Evolutionary conservation across 2,329 filamentous ascomycete species (phyloP), one percentile per base, ranked within the genome.

Genomic region (Fusarium pseudonygamai): DNA sequence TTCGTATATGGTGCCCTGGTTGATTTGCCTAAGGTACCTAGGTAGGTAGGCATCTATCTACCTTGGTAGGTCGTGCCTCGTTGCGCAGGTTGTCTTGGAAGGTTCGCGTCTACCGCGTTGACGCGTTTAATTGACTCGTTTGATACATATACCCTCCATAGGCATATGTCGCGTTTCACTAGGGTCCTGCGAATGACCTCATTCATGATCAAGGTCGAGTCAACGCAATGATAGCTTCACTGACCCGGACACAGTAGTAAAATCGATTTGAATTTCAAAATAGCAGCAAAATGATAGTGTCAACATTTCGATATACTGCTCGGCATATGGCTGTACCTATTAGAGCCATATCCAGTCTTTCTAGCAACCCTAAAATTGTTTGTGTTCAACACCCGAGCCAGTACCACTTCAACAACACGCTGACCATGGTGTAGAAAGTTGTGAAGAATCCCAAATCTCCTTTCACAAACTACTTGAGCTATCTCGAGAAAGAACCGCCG

Each of bases 401-500:
- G n/a, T 20, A 34, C 39, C 32, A 16, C 15, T 37, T 37, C 11
- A 50, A 18, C 28, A 39, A 24, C 28, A 20, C 66, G 60, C 70
- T 76, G 49, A 79, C 72, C 47, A 45, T 32, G 43, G 64, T 34
- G 11, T 61, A 92, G 90, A 90, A 90, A 85, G 86, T 88, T 61
- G 89, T 90, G 75, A 85, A 86, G 32, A 82, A 87, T 67, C 82
- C 85, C 4, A 76, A 83, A 13, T 78, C 84, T 4, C 83, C 85
- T 3, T 82, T 84, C 43, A 82, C 82, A 4, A 85, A 91, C 77
- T 82, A 90, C 37, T 85, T 93, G 36, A 88, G 88, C 46, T 88
- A 89, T 71, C 88, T 93, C 65, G 85, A 89, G 42, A 87, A 86
- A 43, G 80, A 84, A 20, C 89, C 90, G 5, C 90, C 90, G 0